Base-by-base conservation (phyloP, 1,284 basidiomycete species). In the Omphalotus olearius region DNA sequence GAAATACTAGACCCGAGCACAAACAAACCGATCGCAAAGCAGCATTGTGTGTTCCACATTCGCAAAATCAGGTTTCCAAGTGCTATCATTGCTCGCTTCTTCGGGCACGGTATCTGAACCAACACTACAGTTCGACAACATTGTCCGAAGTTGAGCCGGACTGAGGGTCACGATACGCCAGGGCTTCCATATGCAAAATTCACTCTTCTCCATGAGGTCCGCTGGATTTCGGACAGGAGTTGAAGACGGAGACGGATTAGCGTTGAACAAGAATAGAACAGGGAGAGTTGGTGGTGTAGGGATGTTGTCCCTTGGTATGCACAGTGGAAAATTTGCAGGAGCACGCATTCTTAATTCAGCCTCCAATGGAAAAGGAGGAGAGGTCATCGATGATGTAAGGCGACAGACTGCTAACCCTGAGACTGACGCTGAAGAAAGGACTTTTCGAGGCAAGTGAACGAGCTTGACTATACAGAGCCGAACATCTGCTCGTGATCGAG, bases 121-220 rank as follows among this genome's bases (percentile, higher is more conserved):
- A 42, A 1, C 14, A 20, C 25, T 25, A 18, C 23, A 40, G 2
- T 13, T 26, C 30, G 16, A 42, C 13, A 26, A 14, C 11, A 23
- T 11, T 14, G 28, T 33, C 9, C 35, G 47, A 13, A 50, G 16
- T 25, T 50, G 48, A 30, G 30, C 42, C n/a, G 28, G 3, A 18
- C 14, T 37, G 28, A 51, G 43, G 23, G 33, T 9, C 14, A 47
- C 6, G 16, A 26, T 44, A 2, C 44, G 55, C 60, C 63, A 67
- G 16, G 66, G 66, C 38, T 58, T 56, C 66, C 66, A 68, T 10
- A 67, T 47, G 45, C 53, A 59, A 3, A 66, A 50, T 40, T 64
- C 62, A 3, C 50, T 51, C 6, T 61, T 60, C n/a, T 59, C 54
- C 17, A 54, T 35, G 14, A 68, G 62, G 20, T 52, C 33, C 4